These are phyloP conservation scores for Xylaria sp. DNA, from an alignment of 2,329 filamentous ascomycete species.

Conservation along the genomic window DNA sequence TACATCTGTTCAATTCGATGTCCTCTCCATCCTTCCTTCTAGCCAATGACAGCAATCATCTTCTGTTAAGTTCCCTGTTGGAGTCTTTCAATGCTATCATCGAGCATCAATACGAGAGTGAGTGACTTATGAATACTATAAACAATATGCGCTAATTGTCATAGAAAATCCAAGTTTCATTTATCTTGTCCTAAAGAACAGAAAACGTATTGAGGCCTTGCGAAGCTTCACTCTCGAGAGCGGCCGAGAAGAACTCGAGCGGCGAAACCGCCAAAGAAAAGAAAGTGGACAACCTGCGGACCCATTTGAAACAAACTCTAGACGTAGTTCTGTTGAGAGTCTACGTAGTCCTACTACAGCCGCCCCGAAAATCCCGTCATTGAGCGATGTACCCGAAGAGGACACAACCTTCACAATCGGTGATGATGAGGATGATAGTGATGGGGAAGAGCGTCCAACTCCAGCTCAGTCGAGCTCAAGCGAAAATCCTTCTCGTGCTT, in stretches of 20 bases:
- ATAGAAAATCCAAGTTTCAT: constrained; percentile 83
- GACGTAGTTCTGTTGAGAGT: constrained; percentile 74
- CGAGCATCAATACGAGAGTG: constrained; percentile 86
- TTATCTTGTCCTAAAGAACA: constrained; percentile 80
- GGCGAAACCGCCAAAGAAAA: constrained; percentile 76
- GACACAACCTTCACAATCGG: constrained; percentile 88
- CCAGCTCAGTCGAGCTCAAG: constrained; percentile 72
- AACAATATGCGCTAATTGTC: constrained; percentile 36
- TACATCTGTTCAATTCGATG: constrained; percentile 92
- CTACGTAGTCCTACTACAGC: constrained; percentile 68
- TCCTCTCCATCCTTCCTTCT: constrained; percentile 91
- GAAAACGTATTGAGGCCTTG: constrained; percentile 84
- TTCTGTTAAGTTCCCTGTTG: constrained; percentile 80
- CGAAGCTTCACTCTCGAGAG: constrained; percentile 91
- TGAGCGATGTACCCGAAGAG: constrained; percentile 79
- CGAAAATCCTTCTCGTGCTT: constrained; percentile 70
- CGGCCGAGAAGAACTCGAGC: constrained; percentile 89
- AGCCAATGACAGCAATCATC: constrained; percentile 91
- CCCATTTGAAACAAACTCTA: constrained; percentile 59
- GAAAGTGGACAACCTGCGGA: constrained; percentile 65
- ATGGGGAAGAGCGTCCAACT: constrained; percentile 63
- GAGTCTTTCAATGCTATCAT: constrained; percentile 91
- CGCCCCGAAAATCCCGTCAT: constrained; percentile 62
- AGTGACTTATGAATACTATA: constrained; percentile 46
- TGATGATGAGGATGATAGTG: constrained; percentile 76